Evolutionary conservation across 257 asterid genomes (phyloP), one percentile per base, ranked within the genome.

Genomic region (Solanum pinnatisectum): DNA sequence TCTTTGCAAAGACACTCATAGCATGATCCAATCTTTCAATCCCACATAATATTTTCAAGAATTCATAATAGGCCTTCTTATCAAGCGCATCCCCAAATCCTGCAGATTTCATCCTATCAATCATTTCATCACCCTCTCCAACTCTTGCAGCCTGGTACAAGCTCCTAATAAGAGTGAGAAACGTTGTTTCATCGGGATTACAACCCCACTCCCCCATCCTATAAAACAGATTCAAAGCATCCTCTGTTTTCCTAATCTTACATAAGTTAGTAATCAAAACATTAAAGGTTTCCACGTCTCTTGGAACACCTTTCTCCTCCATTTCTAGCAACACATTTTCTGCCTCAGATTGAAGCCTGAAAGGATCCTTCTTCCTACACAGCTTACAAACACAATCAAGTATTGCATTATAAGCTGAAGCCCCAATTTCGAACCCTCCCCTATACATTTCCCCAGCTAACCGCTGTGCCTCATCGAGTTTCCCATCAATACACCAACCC

Each of bases 61-160:
- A 93, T 25, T 92, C 96, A 73, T 93, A 95, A 83, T 97, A 97
- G 25, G 93, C 94, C 91, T 96, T 97, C 92, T 79, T 94, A 90
- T 93, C 93, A 40, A 97, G 89, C 12, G 91, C 94, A 87, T 89
- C 92, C 60, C 94, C 96, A 88, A 82, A 96, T 23, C 99, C 98
- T 3, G 96, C 95, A 42, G 99, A 97, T 89, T 94, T 97, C 99
- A 96, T 96, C 83, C 95, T 93, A 90, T 96, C 99, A 15, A 97
- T 95, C 98, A 97, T 94, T 90, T 97, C 98, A 60, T 96, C 99
- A 1, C 99, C 99, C 86, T 97, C 98, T 5, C 94, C 98, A 18
- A 95, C 90, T 73, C 99, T 88, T 5, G 97, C 99, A 27, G 99
- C 98, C 92, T 94, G 98, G 91, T 94, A 97, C 87, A 97, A 90